Conservation (phyloP, 1,284 basidiomycete species). For the Moesziomyces globuligerus region DNA sequence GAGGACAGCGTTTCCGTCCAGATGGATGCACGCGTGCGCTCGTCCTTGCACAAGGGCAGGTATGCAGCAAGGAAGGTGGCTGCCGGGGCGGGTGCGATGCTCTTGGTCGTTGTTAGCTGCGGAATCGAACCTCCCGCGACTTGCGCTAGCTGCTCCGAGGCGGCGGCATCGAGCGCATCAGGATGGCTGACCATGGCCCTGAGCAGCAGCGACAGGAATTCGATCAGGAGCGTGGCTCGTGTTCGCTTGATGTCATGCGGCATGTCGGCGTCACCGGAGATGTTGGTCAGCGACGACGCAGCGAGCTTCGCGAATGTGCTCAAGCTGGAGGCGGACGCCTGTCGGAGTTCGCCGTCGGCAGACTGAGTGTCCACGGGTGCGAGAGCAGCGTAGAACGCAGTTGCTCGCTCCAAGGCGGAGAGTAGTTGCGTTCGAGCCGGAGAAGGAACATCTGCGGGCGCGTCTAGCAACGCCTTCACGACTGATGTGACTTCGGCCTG, state of each 20-base stretch:
- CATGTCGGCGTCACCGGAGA: slow-evolving; percentile 1
- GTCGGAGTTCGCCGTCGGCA: slow-evolving; percentile 9
- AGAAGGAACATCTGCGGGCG: neutral
- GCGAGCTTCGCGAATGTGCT: slow-evolving; percentile 10
- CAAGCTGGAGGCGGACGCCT: slow-evolving; percentile 12
- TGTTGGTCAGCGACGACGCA: slow-evolving; percentile 4
- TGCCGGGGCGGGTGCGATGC: slow-evolving; percentile 21
- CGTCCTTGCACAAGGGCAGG: slow-evolving; percentile 22
- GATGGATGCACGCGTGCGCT: slow-evolving; percentile 16
- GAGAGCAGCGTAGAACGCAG: slow-evolving; percentile 33
- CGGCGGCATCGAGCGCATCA: slow-evolving; percentile 12
- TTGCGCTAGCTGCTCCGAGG: slow-evolving; percentile 13
- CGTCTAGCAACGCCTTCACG: slow-evolving; percentile 8
- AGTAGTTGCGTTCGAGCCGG: neutral
- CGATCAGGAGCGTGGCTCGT: slow-evolving; percentile 23
- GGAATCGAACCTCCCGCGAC: slow-evolving; percentile 21
- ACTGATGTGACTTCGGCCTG: slow-evolving; percentile 17
- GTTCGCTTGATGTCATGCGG: slow-evolving; percentile 7
- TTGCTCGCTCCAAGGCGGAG: slow-evolving; percentile 18
- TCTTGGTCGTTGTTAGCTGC: slow-evolving; percentile 19
- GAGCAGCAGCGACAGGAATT: slow-evolving; percentile 26
- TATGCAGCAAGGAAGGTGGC: slow-evolving; percentile 35
- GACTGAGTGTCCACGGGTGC: slow-evolving; percentile 17
- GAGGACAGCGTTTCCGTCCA: slow-evolving; percentile 44
- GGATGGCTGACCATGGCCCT: slow-evolving; percentile 18